Base-by-base conservation (phyloP, 2,329 filamentous ascomycete genomes). In the Xylariaceae sp. region DNA sequence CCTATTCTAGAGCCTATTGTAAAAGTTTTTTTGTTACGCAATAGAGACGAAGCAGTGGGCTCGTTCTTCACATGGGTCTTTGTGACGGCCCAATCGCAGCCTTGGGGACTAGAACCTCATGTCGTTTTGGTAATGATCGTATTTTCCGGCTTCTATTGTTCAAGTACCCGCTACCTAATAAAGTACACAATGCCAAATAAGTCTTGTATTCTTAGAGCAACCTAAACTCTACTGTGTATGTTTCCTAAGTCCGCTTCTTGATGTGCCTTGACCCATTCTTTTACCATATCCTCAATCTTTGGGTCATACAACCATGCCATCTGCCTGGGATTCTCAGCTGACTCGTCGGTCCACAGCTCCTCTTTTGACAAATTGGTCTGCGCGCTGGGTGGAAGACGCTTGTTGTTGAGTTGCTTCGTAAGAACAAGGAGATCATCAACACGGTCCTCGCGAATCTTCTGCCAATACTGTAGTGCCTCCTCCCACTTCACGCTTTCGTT, bases 231-330 rank as follows among this genome's bases (percentile, higher is more conserved):
- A 28, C 10, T 5, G 22, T 28, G 22, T 28, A 7, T 28, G 7
- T 28, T 28, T 7, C 22, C 22, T 4, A 38, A 38, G 4, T 9
- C 5, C 34, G 2, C 41, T 31, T 39, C 22, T 16, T 33, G 11
- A 13, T 17, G 19, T 18, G 46, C 40, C 16, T 46, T 7, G 2
- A 42, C 46, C 54, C 51, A 60, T 19, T 31, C 14, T 4, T 54
- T 39, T 13, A 61, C 50, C 4, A n/a, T 45, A 31, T 58, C 55
- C 28, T 62, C 55, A 5, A 56, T 56, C 18, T 54, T 48, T 1
- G 60, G 60, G 5, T 19, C 33, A 38, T 58, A 62, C 18, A 62
- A 31, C 60, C 59, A 61, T 22, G 57, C 53, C 60, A 62, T 62
- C 52, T 61, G 60, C 11, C n/a, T 28, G 12, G 59, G 60, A 43